Percentiles rank a stretch among this genome's conserved stretches.
These are phyloP conservation scores for Stemphylium lycopersici DNA, from an alignment of 2,329 filamentous ascomycete species.

Conservation along the genomic window DNA sequence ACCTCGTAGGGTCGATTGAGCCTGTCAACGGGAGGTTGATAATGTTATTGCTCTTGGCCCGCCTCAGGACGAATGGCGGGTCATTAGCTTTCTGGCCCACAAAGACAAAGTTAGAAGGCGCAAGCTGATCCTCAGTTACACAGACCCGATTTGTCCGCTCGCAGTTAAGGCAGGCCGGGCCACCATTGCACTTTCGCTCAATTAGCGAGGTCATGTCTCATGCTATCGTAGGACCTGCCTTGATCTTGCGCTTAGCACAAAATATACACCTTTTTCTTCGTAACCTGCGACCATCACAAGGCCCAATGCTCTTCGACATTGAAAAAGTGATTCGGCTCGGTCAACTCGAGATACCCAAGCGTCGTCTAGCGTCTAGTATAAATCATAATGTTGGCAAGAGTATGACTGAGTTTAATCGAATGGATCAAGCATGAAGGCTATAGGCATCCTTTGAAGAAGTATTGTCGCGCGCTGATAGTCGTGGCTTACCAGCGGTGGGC, in stretches of 20 bases:
- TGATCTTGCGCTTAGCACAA: constrained; percentile 36
- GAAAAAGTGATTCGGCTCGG: no score
- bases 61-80: background rate
- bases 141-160: constrained; percentile 24
- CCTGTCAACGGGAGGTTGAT: no score
- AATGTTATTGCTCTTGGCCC: no score
- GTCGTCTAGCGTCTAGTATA: no score
- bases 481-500: background rate
- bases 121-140: constrained; percentile 4
- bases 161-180: constrained; percentile 30
- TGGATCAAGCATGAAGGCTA: no score
- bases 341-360: no score
- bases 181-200: constrained; percentile 29
- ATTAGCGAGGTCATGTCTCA: background rate
- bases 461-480: background rate
- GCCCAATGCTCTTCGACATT: constrained; percentile 19
- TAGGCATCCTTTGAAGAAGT: background rate
- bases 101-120: constrained; percentile 20
- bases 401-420: background rate
- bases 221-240: constrained; percentile 12
- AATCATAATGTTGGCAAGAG: background rate
- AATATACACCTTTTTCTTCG: constrained; percentile 33
- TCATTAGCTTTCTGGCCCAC: constrained; percentile 12
- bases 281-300: constrained; percentile 37
- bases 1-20: background rate